These are phyloP conservation scores for Marchantia paleacea DNA, from an alignment of 225 moss, liverwort and hornwort genomes.

Conservation along the genomic window DNA sequence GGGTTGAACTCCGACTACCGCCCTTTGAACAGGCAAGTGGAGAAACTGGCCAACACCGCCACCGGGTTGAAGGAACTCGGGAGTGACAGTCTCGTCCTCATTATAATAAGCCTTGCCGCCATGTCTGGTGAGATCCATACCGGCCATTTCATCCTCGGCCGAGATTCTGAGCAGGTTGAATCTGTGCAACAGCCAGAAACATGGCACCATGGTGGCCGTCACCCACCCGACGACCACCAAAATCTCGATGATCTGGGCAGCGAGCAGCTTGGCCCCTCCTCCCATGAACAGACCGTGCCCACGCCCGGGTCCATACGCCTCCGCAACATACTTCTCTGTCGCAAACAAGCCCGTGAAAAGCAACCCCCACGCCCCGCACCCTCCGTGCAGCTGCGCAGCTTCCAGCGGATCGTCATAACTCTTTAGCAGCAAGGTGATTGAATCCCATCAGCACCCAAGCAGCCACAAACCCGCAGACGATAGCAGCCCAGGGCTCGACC, in stretches of 20 bases:
- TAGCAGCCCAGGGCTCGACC: slow-evolving; percentile 67
- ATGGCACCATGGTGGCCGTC: slow-evolving; percentile 44
- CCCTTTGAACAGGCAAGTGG: not conserved
- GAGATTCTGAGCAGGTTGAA: slow-evolving; percentile 47
- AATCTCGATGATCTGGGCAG: slow-evolving; percentile 62
- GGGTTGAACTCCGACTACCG: not conserved
- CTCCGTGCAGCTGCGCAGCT: slow-evolving; percentile 73
- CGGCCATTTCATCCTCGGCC: slow-evolving; percentile 64
- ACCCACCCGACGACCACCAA: slow-evolving; percentile 61
- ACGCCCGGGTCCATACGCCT: slow-evolving; percentile 32
- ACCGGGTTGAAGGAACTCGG: no score
- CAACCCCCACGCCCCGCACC: slow-evolving; percentile 69
- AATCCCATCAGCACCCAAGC: slow-evolving; percentile 63
- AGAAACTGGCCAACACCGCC: no score
- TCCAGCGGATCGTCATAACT: slow-evolving; percentile 67
- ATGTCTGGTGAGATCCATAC: slow-evolving; percentile 67
- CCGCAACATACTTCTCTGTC: slow-evolving; percentile 44
- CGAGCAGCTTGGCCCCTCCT: slow-evolving; percentile 60
- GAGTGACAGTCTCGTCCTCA: slow-evolving; percentile 34
- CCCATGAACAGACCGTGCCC: slow-evolving; percentile 58
- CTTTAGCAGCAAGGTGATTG: slow-evolving; percentile 48
- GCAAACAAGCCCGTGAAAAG: slow-evolving; percentile 66
- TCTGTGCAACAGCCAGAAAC: slow-evolving; percentile 51
- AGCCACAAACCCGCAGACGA: slow-evolving; percentile 61
- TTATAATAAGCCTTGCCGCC: slow-evolving; percentile 66